Percentiles rank a stretch among this genome's conserved stretches.
phyloP scores from a whole-genome alignment of 208 protist genomes.

The Trypanosoma congolense region DNA sequence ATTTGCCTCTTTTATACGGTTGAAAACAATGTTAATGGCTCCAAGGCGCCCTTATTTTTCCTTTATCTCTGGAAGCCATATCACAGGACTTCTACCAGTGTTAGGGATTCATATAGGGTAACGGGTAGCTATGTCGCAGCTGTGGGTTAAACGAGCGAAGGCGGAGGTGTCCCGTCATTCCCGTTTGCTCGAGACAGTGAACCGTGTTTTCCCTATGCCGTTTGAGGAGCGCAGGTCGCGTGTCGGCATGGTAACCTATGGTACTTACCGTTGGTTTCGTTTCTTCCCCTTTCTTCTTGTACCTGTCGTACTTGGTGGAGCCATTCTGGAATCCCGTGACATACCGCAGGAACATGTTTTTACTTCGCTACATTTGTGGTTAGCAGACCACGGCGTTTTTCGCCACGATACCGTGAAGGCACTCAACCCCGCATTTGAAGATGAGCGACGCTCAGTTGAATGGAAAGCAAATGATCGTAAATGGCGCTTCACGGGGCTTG shows the following conservation, averaged over 20 bases:
- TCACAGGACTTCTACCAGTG: neutral
- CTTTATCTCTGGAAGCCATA: neutral
- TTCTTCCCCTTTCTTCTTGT: slow-evolving; percentile 75
- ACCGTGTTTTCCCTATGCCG: slow-evolving; percentile 78
- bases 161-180: slow-evolving; percentile 81
- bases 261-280: slow-evolving; percentile 76
- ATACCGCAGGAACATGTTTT: slow-evolving; percentile 86
- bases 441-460: slow-evolving; percentile 72
- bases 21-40: too few species aligned
- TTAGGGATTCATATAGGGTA: neutral
- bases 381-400: slow-evolving; percentile 84
- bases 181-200: slow-evolving; percentile 74
- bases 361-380: slow-evolving; percentile 79
- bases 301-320: slow-evolving; percentile 50
- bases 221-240: slow-evolving; percentile 82
- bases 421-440: slow-evolving; percentile 81
- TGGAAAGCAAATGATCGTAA: slow-evolving; percentile 86
- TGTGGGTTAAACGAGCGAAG: slow-evolving; percentile 87
- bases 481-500: slow-evolving; percentile 78
- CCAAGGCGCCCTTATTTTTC: too few species aligned
- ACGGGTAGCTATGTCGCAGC: slow-evolving; percentile 54
- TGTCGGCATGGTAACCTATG: slow-evolving; percentile 83
- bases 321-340: slow-evolving; percentile 74
- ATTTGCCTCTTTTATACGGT: too few species aligned
- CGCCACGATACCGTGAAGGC: slow-evolving; percentile 85